Base-by-base conservation (phyloP, 2,329 filamentous ascomycete genomes). In the Gaeumannomyces tritici region DNA sequence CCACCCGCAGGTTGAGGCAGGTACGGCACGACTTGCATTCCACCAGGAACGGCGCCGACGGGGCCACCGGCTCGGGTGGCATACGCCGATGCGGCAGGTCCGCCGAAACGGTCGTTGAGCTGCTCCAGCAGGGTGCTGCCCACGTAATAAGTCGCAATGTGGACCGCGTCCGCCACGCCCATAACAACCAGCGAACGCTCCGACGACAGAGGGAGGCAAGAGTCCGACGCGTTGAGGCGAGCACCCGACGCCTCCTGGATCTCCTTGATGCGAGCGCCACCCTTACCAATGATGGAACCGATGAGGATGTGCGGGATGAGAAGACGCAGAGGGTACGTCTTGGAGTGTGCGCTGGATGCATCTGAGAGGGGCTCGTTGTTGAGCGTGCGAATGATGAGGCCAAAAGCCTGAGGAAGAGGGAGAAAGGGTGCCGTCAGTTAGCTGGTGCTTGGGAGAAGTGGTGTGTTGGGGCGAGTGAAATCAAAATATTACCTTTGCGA, bases 11-110 rank as follows among this genome's bases (percentile, higher is more conserved):
- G 90, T 74, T 97, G 93, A 60, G 95, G 95, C 63, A 91, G 90
- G 74, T 99, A 99, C 7, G 95, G 95, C n/a, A 98, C 92, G 60
- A 99, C 95, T 75, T 98, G 95, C 92, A 99, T 96, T 65, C 95
- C 95, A 64, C 95, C 95, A 27, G 95, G 95, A 21, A 98, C 91
- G 42, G 93, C 91, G 61, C 93, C 93, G 63, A 93, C 91, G 60
- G 95, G 93, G 60, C 91, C 93, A 65, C 95, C 95, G 71, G 91
- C 96, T 67, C 95, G 88, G 58, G 93, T 96, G 58, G 95, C 95
- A 73, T 99, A 99, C 33, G 95, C 93, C n/a, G 95, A 99, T 60
- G 95, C 93, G 63, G 92, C 92, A 26, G 95, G 93, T 7, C 95
- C 95, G 61, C 95, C 93, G 69, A 98, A 99, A 55, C 95, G 88